phyloP scores from a whole-genome alignment of 805 yeast species.

The Candida nitratophila region DNA sequence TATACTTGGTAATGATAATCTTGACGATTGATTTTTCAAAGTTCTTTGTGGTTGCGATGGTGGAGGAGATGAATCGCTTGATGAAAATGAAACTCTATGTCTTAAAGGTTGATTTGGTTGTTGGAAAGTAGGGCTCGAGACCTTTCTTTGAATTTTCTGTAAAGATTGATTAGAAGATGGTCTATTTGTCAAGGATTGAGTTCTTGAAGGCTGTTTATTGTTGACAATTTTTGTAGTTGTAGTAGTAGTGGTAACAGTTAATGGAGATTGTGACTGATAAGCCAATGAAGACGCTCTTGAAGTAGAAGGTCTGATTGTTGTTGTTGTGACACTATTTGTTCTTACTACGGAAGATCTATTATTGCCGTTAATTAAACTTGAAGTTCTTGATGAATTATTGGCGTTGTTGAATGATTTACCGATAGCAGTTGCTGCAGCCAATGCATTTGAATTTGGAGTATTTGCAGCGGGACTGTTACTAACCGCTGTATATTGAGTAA shows the following conservation, averaged over 20 bases:
- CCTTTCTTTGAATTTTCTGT: constrained; percentile 2
- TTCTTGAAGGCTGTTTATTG: constrained; percentile 5
- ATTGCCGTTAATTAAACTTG: constrained; percentile 13
- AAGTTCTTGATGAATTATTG: constrained; percentile 4
- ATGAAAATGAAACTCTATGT: constrained; percentile 14
- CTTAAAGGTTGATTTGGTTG: constrained; percentile 4
- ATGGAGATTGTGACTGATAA: constrained; percentile 11
- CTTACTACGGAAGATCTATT: constrained; percentile 12
- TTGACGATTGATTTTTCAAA: constrained; percentile 1
- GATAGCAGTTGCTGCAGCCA: constrained; percentile 58
- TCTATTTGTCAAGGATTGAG: constrained; percentile 13
- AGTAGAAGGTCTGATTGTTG: constrained; percentile 6
- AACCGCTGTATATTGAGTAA: constrained; percentile 15
- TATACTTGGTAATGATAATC: neutral
- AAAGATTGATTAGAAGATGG: constrained; percentile 2
- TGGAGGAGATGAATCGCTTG: neutral
- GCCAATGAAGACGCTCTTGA: constrained; percentile 14
- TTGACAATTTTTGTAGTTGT: constrained; percentile 3
- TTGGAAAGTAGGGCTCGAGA: constrained; percentile 1
- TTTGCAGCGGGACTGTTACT: constrained; percentile 9
- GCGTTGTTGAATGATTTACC: constrained; percentile 35
- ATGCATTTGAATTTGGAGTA: constrained; percentile 39
- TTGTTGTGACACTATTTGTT: constrained; percentile 11
- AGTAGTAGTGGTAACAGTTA: constrained; percentile 4
- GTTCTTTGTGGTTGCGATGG: neutral